A percentile compares a stretch with the other conserved stretches of the same genome.
Conservation (phyloP, 306 rosid genomes). For the Prunus padus region DNA sequence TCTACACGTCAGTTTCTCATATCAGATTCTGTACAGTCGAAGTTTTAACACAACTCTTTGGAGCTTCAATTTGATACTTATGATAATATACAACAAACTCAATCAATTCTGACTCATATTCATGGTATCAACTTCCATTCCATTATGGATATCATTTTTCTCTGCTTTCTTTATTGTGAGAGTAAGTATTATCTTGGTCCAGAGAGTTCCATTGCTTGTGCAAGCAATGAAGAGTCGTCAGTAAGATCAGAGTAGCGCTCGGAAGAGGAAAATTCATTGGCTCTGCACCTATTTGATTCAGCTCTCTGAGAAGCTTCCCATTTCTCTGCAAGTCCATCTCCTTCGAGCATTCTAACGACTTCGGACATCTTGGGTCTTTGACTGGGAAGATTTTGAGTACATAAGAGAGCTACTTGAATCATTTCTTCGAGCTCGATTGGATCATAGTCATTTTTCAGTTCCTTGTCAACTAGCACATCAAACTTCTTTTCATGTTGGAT, state of each 20-base stretch:
- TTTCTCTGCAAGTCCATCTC: conserved; percentile 95
- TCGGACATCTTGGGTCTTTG: conserved; percentile 95
- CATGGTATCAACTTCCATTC: conserved; percentile 10
- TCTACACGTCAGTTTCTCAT: conserved; percentile 33
- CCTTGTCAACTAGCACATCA: conserved; percentile 79
- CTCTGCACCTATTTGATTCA: conserved; percentile 74
- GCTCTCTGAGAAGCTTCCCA: conserved; percentile 93
- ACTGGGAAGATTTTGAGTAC: conserved; percentile 81
- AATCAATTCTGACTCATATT: conserved; percentile 19
- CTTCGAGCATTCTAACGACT: conserved; percentile 97
- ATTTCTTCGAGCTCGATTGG: conserved; percentile 84
- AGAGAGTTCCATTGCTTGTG: conserved; percentile 98
- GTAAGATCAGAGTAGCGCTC: conserved; percentile 92
- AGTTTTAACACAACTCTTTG: conserved; percentile 29
- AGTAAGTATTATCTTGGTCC: conserved; percentile 69
- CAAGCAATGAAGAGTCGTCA: conserved; percentile 93
- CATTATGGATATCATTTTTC: not conserved
- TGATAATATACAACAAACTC: conserved; percentile 42
- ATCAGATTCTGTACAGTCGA: conserved; percentile 49
- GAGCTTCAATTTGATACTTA: conserved; percentile 28
- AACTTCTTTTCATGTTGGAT: conserved; percentile 84
- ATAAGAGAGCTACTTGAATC: conserved; percentile 79
- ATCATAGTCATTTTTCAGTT: conserved; percentile 62
- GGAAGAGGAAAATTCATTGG: conserved; percentile 77
- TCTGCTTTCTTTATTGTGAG: not conserved